These are phyloP conservation scores for Berberis thunbergii DNA, from an alignment of 164 flowering plant species.

Conservation along the genomic window DNA sequence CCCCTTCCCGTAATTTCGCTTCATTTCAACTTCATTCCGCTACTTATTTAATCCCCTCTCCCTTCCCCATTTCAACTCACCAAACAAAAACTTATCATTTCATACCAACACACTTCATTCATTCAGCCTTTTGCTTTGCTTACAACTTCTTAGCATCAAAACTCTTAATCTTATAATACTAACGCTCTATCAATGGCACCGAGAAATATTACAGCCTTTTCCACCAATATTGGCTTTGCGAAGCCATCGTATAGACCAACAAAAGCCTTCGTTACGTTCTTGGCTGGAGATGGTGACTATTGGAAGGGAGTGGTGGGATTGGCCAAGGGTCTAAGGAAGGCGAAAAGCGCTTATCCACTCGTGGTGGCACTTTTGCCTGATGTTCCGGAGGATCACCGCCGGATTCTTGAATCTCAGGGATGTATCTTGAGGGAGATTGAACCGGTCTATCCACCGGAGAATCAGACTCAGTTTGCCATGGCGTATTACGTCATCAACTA, in stretches of 20 bases:
- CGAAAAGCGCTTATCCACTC: conserved; percentile 37
- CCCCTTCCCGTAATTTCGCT: background rate
- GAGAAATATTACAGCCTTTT: background rate
- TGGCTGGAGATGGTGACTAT: conserved; percentile 51
- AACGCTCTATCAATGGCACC: background rate
- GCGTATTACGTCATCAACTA: conserved; percentile 73
- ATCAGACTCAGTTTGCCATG: conserved; percentile 60
- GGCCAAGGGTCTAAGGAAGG: conserved; percentile 49
- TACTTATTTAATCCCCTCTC: conserved; percentile 3
- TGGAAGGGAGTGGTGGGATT: conserved; percentile 51
- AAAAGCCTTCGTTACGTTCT: conserved; percentile 49
- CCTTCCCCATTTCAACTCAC: background rate
- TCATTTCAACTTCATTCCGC: background rate
- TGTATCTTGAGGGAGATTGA: conserved; percentile 58
- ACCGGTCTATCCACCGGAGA: conserved; percentile 53
- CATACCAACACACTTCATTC: background rate
- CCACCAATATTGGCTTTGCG: background rate
- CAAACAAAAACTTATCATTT: background rate
- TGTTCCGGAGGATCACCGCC: conserved; percentile 52
- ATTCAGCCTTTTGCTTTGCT: background rate
- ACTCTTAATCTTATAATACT: no score
- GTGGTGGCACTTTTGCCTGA: conserved; percentile 57
- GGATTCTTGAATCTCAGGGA: conserved; percentile 40
- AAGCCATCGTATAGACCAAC: conserved; percentile 3
- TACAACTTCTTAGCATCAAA: background rate